These are phyloP conservation scores for Tulasnella sp. DNA, from an alignment of 768 basidiomycete genomes.

Conservation along the genomic window DNA sequence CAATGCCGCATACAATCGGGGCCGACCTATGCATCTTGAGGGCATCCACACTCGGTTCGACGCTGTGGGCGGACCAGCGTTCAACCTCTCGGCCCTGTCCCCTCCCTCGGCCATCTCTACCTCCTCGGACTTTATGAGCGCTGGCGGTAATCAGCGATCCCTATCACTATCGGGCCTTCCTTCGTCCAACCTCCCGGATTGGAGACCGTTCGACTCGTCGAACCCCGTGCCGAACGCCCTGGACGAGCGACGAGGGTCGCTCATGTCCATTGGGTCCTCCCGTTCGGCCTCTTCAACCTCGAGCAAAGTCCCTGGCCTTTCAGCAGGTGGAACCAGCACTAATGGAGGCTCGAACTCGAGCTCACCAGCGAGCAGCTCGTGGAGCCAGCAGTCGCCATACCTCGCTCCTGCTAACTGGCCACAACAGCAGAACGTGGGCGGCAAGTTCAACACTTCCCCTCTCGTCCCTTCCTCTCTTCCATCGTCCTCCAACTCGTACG, in stretches of 20 bases:
- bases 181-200: neutral
- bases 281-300: conserved; percentile 23
- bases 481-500: conserved; percentile 7
- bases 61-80: conserved; percentile 6
- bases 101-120: neutral
- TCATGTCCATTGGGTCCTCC: conserved; percentile 19
- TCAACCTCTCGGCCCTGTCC: conserved; percentile 17
- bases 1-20: conserved; percentile 9
- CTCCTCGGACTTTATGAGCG: neutral
- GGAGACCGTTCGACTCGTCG: neutral
- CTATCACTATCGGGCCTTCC: conserved; percentile 5
- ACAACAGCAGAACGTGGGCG: neutral
- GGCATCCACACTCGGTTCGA: conserved; percentile 24
- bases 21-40: conserved; percentile 27
- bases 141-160: neutral
- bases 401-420: neutral
- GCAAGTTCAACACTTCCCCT: neutral
- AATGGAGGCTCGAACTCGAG: conserved; percentile 21
- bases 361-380: conserved; percentile 26
- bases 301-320: neutral
- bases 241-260: conserved; percentile 20
- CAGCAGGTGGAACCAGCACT: neutral
- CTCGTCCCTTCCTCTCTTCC: neutral
- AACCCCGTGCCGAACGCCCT: conserved; percentile 11
- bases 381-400: conserved; percentile 27